Evolutionary conservation across 176 grass and related monocot species (phyloP).

Genomic region (Oryza rufipogon): DNA sequence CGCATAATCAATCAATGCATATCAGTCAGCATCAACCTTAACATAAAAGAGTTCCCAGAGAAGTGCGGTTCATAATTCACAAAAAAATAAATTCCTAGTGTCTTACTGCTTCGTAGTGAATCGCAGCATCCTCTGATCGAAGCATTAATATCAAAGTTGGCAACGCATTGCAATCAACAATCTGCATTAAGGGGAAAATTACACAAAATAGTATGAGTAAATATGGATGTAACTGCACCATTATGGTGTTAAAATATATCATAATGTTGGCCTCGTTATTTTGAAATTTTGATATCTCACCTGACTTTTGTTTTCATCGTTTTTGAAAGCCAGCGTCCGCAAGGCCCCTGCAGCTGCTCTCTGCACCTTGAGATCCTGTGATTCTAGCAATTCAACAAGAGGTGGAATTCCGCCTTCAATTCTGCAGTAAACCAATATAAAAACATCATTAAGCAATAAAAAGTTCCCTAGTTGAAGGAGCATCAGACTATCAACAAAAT

Average conservation of each 20-base stretch:
- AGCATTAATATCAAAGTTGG: constrained; percentile 99
- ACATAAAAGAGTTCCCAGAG: constrained; percentile 11
- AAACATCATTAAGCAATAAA: constrained; percentile 45
- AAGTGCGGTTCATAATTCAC: constrained; percentile 33
- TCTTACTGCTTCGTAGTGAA: constrained; percentile 99
- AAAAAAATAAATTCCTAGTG: constrained; percentile 35
- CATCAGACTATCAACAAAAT: not conserved
- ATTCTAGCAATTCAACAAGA: constrained; percentile 94
- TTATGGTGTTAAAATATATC: constrained; percentile 29
- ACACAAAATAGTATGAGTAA: not conserved
- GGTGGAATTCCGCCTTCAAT: constrained; percentile 98
- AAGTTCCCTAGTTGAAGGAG: constrained; percentile 6
- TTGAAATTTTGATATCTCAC: constrained; percentile 45
- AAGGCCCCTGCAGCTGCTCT: constrained; percentile 97
- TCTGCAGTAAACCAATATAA: constrained; percentile 51
- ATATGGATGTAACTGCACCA: constrained; percentile 7
- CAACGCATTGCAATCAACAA: constrained; percentile 97
- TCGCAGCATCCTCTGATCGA: constrained; percentile 93
- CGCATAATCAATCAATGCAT: constrained; percentile 10
- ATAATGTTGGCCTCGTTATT: constrained; percentile 25
- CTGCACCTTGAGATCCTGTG: constrained; percentile 92
- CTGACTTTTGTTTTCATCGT: constrained; percentile 96
- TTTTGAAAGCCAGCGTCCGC: constrained; percentile 97
- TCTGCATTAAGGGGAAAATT: constrained; percentile 51
- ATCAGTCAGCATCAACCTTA: not conserved